These are phyloP conservation scores for Lizonia empirigonia DNA, from an alignment of 2,329 filamentous ascomycete species.

Conservation along the genomic window DNA sequence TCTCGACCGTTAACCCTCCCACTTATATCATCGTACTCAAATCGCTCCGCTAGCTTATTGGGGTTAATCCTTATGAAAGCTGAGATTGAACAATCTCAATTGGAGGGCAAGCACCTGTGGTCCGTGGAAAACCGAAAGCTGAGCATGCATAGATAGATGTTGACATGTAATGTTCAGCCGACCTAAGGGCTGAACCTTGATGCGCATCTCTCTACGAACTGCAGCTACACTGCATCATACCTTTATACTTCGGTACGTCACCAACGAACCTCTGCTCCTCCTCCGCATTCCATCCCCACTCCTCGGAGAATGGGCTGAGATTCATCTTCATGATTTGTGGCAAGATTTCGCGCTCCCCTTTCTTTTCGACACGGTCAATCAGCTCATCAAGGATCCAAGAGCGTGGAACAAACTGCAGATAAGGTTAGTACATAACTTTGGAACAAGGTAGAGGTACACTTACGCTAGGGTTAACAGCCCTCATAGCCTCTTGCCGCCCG, in stretches of 20 bases:
- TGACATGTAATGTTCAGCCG: too few relatives aligned
- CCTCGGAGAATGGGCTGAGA: conserved; percentile 81
- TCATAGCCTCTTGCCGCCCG: conserved; percentile 75
- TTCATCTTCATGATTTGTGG: conserved; percentile 80
- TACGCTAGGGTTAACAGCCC: conserved; percentile 81
- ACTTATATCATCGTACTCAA: too few relatives aligned
- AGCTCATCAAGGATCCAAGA: conserved; percentile 94
- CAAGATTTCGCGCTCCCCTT: conserved; percentile 79
- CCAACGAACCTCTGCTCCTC: conserved; percentile 85
- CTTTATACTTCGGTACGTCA: conserved; percentile 77
- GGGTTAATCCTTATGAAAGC: too few relatives aligned
- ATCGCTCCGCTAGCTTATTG: too few relatives aligned
- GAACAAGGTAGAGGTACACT: conserved; percentile 14
- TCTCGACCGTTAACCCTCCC: too few relatives aligned
- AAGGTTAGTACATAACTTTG: not conserved
- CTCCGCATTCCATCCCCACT: conserved; percentile 68
- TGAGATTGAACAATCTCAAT: too few relatives aligned
- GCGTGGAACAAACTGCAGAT: conserved; percentile 74
- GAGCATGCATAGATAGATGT: too few relatives aligned
- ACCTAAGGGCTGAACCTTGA: too few relatives aligned
- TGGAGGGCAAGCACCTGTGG: too few relatives aligned
- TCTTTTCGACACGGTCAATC: conserved; percentile 85
- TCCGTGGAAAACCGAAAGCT: too few relatives aligned
- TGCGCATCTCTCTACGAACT: conserved; percentile 72
- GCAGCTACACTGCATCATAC: conserved; percentile 93